Percentiles rank a stretch among this genome's conserved stretches.
These are phyloP conservation scores for Kwoniella mangroviensis DNA, from an alignment of 768 basidiomycete genomes.

Conservation along the genomic window DNA sequence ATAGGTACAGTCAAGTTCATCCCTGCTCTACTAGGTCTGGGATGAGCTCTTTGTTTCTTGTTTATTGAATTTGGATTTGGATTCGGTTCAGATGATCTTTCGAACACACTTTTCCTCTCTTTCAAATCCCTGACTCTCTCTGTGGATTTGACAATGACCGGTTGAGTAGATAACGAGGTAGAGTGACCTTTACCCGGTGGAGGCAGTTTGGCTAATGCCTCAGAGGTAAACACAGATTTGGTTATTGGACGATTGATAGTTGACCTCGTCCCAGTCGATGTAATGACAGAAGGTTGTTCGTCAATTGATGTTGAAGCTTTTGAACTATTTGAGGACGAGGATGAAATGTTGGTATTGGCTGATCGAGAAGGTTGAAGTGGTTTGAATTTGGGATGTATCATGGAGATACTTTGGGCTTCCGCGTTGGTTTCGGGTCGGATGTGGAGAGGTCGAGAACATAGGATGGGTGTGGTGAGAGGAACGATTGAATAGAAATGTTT, in stretches of 20 bases:
- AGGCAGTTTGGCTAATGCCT: conserved; percentile 35
- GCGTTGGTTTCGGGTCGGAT: neutral
- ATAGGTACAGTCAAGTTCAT: conserved; percentile 34
- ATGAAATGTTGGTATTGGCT: neutral
- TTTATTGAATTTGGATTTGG: neutral
- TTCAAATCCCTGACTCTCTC: conserved; percentile 36
- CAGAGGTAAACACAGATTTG: conserved; percentile 30
- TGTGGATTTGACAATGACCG: conserved; percentile 10
- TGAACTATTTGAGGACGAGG: neutral
- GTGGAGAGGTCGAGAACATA: conserved; percentile 15
- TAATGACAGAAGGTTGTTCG: too few relatives aligned
- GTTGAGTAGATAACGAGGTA: conserved; percentile 12
- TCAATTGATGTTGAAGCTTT: too few relatives aligned
- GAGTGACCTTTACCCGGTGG: conserved; percentile 37
- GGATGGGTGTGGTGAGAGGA: conserved; percentile 13
- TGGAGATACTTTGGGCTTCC: too few relatives aligned
- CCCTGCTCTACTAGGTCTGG: neutral
- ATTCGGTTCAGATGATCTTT: conserved; percentile 12
- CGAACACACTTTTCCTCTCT: conserved; percentile 25
- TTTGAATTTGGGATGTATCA: neutral
- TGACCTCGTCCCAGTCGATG: neutral
- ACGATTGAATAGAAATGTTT: neutral
- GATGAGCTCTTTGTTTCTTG: neutral
- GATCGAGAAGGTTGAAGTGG: conserved; percentile 8
- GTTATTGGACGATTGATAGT: neutral